Evolutionary conservation across 345 rosid genomes (phyloP), one percentile per base, ranked within the genome.

Genomic region (Linum tenue): DNA sequence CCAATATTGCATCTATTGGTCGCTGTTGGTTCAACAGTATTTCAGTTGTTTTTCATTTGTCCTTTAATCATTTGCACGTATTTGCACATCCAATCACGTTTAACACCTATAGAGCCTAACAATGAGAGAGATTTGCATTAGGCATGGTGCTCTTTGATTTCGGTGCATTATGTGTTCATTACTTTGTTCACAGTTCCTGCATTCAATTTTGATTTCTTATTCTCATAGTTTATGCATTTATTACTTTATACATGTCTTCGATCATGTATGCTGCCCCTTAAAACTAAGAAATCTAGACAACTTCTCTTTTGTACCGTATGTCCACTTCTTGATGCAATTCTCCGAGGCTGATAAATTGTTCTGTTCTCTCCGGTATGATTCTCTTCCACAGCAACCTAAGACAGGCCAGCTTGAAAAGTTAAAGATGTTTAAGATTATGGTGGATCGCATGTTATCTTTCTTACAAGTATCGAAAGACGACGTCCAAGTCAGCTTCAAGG

Each of bases 401-500:
- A 68, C 85, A 55, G 92, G 86, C 0, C 96, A 85, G 74, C 67
- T 86, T 66, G 97, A 86, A 0, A 88, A 81, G 83, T 69, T 94
- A 72, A 85, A 81, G 76, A 12, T 40, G 31, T 83, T 82, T 62
- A 90, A 76, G 83, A 14, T 35, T 44, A 75, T 81, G 88, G 75
- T 90, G 83, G 99, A 94, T 72, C 90, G 83, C 41, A 35, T 84
- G 63, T 76, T 90, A 67, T 0, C 43, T 5, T 69, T 86, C 70
- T 68, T 94, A 56, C 81, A 85, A 38, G 79, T 85, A 71, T 7
- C 89, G 31, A 90, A 88, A 76, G 61, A 37, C 60, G 85, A 64
- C 35, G 72, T 94, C 44, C 1, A 12, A 55, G 84, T 80, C 68
- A 6, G 35, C 65, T 76, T 69, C 63, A 88, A 82, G 81, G 97